Percentiles rank a stretch among this genome's conserved stretches.
Conservation (phyloP, 2,329 filamentous ascomycete genomes). For the Talaromyces sp. region DNA sequence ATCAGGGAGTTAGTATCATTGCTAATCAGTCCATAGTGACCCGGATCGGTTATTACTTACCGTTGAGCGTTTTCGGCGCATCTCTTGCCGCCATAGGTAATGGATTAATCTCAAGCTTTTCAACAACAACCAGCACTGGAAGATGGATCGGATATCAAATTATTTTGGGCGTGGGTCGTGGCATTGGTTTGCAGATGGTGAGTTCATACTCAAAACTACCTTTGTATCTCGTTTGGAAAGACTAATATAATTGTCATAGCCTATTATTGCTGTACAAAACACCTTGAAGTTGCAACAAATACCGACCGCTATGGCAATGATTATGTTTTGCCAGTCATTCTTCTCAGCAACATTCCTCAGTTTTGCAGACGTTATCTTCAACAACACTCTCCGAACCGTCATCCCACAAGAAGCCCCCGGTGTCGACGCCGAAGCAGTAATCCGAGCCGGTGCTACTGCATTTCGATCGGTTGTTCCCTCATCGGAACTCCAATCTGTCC, state of each 20-base stretch:
- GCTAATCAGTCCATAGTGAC: constrained; percentile 21
- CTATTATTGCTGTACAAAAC: constrained; percentile 40
- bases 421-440: constrained; percentile 33
- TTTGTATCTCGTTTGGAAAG: background rate
- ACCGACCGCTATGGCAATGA: constrained; percentile 38
- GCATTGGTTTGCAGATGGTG: constrained; percentile 26
- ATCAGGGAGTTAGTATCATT: no score
- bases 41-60: constrained; percentile 32
- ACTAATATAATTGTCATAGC: constrained; percentile 26
- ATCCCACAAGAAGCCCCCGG: constrained; percentile 43
- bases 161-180: constrained; percentile 41
- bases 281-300: constrained; percentile 30
- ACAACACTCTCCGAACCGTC: constrained; percentile 55
- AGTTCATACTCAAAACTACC: background rate
- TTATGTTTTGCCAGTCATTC: constrained; percentile 58
- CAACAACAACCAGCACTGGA: constrained; percentile 29
- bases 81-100: constrained; percentile 29
- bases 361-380: constrained; percentile 63
- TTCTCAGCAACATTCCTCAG: constrained; percentile 62
- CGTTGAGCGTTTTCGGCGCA: constrained; percentile 27
- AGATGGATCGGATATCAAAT: constrained; percentile 49
- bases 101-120: constrained; percentile 42
- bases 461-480: constrained; percentile 35
- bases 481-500: constrained; percentile 29
- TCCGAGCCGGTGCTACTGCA: constrained; percentile 41